Evolutionary conservation across 176 grass and related monocot species (phyloP), one percentile per base, ranked within the genome.

Genomic region (Paspalum notatum): DNA sequence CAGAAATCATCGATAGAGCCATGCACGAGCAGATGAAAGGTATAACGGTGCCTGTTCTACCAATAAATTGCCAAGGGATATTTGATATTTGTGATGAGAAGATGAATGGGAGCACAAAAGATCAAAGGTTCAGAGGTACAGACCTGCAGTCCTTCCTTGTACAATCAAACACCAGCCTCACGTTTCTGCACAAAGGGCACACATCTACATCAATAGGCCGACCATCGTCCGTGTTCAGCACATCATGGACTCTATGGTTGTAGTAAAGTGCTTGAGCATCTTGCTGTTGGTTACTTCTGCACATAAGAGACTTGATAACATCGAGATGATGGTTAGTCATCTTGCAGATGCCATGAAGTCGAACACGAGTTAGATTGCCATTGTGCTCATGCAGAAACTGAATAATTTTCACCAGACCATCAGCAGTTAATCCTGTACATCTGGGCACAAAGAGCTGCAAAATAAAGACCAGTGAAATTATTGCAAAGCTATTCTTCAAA

Each of bases 361-460:
- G 84, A 55, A 99, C 82, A 74, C 39, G 76, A 50, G 78, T 90
- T 61, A 93, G 32, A 81, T 90, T 89, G 41, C 86, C 81, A 8
- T 82, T 82, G 60, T 1, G 32, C 75, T 89, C 86, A 82, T 82
- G 72, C 39, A 92, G 77, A 69, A 76, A 71, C 50, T 91, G 86
- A 41, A 90, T 77, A 78, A 93, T 75, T 57, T 91, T 89, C 10
- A 95, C 72, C 56, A 99, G 64, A 65, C 92, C 96, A 86, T 99
- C 86, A 83, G 86, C 88, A 26, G 82, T 93, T 80, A 99, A 83
- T 73, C 71, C 65, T 80, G 78, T 80, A 77, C 92, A 99, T 88
- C 79, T 88, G 20, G 96, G 96, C 45, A 95, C 86, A 84, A 80
- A 93, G 52, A 93, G 89, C 92, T 95, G 92, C 85, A 93, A 95